These are phyloP conservation scores for Pseudogymnoascus sp. DNA, from an alignment of 2,329 filamentous ascomycete genomes.

Conservation along the genomic window DNA sequence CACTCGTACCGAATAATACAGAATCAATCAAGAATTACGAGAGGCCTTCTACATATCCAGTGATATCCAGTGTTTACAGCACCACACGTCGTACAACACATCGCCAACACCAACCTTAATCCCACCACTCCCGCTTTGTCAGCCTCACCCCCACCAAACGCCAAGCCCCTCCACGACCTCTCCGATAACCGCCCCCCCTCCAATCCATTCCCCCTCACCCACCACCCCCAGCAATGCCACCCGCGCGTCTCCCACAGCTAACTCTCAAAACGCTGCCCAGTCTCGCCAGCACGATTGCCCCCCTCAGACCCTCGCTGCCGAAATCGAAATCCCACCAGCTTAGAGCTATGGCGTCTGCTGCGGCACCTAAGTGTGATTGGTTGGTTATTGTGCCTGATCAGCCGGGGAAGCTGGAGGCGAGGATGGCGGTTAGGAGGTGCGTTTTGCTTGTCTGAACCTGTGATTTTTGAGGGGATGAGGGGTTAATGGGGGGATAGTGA, in stretches of 20 bases:
- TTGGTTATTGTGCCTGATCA: slow-evolving; percentile 63
- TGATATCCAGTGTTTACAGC: not conserved
- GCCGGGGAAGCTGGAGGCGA: slow-evolving; percentile 50
- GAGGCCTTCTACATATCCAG: not conserved
- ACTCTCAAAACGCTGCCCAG: not conserved
- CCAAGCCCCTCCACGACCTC: not conserved
- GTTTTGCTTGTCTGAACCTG: slow-evolving; percentile 24
- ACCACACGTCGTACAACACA: not conserved
- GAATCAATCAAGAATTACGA: not conserved
- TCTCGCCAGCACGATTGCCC: not conserved
- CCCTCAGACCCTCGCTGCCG: not conserved
- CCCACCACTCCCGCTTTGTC: not conserved
- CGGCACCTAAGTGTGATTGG: slow-evolving; percentile 46
- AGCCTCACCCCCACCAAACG: slow-evolving; percentile 2
- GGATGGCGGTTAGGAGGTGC: slow-evolving; percentile 52
- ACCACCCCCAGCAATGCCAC: slow-evolving; percentile 3
- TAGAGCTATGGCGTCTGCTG: slow-evolving; percentile 3
- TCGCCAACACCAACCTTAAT: not conserved
- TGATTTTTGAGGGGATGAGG: not conserved
- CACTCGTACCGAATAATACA: not conserved
- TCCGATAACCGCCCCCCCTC: not conserved
- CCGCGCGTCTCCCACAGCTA: slow-evolving; percentile 1
- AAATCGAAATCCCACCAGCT: not conserved
- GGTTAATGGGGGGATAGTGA: slow-evolving; percentile 13
- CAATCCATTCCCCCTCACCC: not conserved